Conservation (phyloP, 257 asterid species). For the Fraxinus pennsylvanica region DNA sequence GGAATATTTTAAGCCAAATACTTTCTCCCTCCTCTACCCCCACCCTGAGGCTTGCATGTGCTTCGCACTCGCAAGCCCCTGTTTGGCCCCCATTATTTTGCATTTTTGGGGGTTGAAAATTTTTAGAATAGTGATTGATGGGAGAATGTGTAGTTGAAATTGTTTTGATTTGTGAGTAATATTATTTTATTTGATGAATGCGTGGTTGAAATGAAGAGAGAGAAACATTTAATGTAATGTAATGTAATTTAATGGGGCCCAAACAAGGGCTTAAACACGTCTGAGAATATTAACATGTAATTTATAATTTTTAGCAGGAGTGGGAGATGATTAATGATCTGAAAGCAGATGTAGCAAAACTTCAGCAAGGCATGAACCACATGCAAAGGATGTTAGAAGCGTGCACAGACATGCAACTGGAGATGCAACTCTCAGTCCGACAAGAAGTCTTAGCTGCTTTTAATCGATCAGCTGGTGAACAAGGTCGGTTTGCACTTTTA, state of each 20-base stretch:
- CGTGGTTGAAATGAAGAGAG: too few relatives aligned
- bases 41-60: not conserved
- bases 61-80: too few relatives aligned
- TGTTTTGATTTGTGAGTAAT: too few relatives aligned
- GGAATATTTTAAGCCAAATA: not conserved
- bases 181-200: too few relatives aligned
- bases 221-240: too few relatives aligned
- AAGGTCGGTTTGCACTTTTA: constrained; percentile 46
- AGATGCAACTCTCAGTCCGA: constrained; percentile 86
- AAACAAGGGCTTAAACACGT: too few relatives aligned
- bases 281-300: not conserved
- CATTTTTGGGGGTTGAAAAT: too few relatives aligned
- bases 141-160: too few relatives aligned
- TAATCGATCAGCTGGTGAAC: constrained; percentile 72
- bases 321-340: constrained; percentile 73
- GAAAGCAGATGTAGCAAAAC: constrained; percentile 73
- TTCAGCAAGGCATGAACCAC: constrained; percentile 92
- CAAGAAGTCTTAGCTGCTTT: constrained; percentile 97
- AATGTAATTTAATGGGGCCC: too few relatives aligned
- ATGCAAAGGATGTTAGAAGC: constrained; percentile 98
- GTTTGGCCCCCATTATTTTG: too few relatives aligned
- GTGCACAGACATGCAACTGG: constrained; percentile 97
- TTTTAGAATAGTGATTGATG: too few relatives aligned
- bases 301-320: constrained; percentile 45
- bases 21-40: not conserved